These are phyloP conservation scores for Solanum sejunctum DNA, from an alignment of 257 asterid species.

Conservation along the genomic window DNA sequence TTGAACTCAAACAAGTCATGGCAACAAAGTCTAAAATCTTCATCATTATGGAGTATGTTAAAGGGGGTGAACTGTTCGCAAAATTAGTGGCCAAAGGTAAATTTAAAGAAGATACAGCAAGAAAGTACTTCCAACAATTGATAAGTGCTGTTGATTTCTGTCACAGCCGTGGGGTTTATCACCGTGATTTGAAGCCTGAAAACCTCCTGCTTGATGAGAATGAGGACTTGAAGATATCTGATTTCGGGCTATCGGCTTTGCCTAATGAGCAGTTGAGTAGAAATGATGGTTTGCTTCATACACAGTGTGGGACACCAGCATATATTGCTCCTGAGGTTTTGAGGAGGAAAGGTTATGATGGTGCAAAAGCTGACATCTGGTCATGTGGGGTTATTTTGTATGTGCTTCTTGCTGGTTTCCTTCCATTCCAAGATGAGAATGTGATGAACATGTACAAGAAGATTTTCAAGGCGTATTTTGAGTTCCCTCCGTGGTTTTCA, in stretches of 20 bases:
- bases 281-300: constrained; percentile 35
- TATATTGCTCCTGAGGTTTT: constrained; percentile 54
- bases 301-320: constrained; percentile 54
- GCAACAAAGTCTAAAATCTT: constrained; percentile 41
- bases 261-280: constrained; percentile 16
- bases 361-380: constrained; percentile 48
- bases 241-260: constrained; percentile 50
- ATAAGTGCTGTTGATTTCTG: constrained; percentile 37
- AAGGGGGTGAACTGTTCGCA: constrained; percentile 52
- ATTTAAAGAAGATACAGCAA: constrained; percentile 29
- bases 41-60: constrained; percentile 49
- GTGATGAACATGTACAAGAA: constrained; percentile 27
- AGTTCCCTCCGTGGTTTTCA: constrained; percentile 42
- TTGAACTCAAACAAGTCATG: constrained; percentile 45
- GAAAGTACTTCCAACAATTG: constrained; percentile 43
- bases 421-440: constrained; percentile 40
- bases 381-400: constrained; percentile 54
- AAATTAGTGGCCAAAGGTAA: constrained; percentile 27
- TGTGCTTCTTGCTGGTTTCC: constrained; percentile 44
- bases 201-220: constrained; percentile 55
- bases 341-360: constrained; percentile 34
- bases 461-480: constrained; percentile 29
- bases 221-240: constrained; percentile 36
- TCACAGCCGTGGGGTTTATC: constrained; percentile 19
- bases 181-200: constrained; percentile 36